Conservation (phyloP, 2,329 filamentous ascomycete species). For the Colletotrichum orchidophilum region DNA sequence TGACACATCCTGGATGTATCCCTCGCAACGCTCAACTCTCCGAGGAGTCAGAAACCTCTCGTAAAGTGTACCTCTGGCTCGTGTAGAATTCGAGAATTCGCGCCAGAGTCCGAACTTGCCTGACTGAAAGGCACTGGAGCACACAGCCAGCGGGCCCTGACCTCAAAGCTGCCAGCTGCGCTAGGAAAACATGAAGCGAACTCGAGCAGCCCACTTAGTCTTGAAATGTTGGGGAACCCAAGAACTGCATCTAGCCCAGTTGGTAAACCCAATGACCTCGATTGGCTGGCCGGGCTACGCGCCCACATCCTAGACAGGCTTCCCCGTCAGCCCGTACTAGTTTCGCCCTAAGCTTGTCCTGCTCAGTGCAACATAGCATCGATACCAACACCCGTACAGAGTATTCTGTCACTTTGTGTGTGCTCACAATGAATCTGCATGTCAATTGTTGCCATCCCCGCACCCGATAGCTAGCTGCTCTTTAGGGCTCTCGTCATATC, state of each 20-base stretch:
- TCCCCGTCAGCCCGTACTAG: neutral
- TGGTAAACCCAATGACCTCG: neutral
- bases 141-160: neutral
- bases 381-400: neutral
- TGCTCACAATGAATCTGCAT: neutral
- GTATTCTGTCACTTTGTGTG: neutral
- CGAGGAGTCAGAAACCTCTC: neutral
- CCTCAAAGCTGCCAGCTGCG: neutral
- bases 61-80: neutral
- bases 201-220: neutral
- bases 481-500: neutral
- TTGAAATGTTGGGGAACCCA: neutral
- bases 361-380: neutral
- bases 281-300: neutral
- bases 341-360: neutral
- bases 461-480: slow-evolving; percentile 6
- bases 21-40: neutral
- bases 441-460: neutral
- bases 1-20: neutral
- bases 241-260: neutral
- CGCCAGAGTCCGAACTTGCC: neutral
- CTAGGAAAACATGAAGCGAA: neutral
- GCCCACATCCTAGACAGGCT: neutral
- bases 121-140: neutral
- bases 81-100: neutral